These are phyloP conservation scores for Cryptococcus sp. DNA, from an alignment of 1,284 basidiomycete genomes.

Conservation along the genomic window DNA sequence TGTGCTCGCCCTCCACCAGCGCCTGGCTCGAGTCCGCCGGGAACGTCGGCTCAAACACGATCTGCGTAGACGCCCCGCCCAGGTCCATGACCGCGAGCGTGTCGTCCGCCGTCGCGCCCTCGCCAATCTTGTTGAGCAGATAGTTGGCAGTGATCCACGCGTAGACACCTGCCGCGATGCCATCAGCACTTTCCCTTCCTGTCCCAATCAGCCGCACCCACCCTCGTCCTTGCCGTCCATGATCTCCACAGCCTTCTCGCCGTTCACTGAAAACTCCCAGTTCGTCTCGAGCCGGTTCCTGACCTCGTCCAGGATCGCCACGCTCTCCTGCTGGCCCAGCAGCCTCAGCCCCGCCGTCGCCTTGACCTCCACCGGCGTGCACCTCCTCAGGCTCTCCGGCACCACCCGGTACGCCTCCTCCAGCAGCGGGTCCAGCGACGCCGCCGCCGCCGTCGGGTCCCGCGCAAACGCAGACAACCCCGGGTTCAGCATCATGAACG, in stretches of 20 bases:
- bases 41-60: constrained; percentile 88
- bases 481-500: constrained; percentile 78
- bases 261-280: constrained; percentile 72
- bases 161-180: constrained; percentile 62
- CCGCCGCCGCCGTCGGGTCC: constrained; percentile 66
- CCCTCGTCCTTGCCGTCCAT: constrained; percentile 98
- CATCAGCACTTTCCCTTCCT: background rate
- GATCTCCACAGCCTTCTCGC: constrained; percentile 65
- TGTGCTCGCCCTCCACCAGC: constrained; percentile 86
- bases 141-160: constrained; percentile 99
- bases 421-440: constrained; percentile 74
- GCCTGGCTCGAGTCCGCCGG: constrained; percentile 52
- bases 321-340: constrained; percentile 64
- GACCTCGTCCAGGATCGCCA: constrained; percentile 76
- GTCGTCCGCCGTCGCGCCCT: constrained; percentile 53
- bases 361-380: constrained; percentile 88
- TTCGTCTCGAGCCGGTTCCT: constrained; percentile 59
- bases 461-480: constrained; percentile 71
- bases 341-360: constrained; percentile 90
- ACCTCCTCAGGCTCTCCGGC: constrained; percentile 63
- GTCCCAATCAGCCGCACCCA: constrained; percentile 17
- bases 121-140: constrained; percentile 69
- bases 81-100: constrained; percentile 95
- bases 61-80: constrained; percentile 95
- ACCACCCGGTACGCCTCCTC: constrained; percentile 76